Evolutionary conservation across 768 basidiomycete genomes (phyloP), one percentile per base, ranked within the genome.

Genomic region (Chiua virens): DNA sequence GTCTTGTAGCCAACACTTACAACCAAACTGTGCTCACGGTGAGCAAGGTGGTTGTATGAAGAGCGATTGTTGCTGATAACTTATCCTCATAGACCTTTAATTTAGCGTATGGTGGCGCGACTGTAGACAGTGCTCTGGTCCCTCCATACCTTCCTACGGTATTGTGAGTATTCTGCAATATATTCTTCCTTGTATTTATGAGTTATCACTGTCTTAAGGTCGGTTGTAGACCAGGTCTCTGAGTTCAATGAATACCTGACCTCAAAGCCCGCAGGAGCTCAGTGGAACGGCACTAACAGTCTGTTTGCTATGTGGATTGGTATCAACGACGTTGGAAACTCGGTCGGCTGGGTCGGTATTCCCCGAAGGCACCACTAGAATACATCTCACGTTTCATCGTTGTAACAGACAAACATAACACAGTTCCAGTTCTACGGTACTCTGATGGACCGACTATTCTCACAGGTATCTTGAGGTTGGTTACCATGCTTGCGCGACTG

Each of bases 301-400:
- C 58, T 87, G 42, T 87, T 88, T 65, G 79, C 79, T 0, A 66
- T 86, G n/a, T 87, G 77, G 76, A 85, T 88, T 50, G 86, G 86
- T 1, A 82, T 87, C 56, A 87, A 87, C 58, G 86, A 87, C 57
- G 76, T 87, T 28, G 50, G 57, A 25, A 52, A 23, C 35, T 60
- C 50, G 8, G 27, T 7, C 10, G 23, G 45, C 42, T 62, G 54
- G 67, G 67, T 64, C 27, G 10, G 52, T 43, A 4, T 48, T 59
- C 51, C 20, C 1, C 28, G 5, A 21, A 8, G 10, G 10, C 10
- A 22, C 6, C 8, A 1, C 1, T 10, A 11, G 41, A 20, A 18
- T n/a, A 1, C 18, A 14, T 21, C 13, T 46, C 36, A 57, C 27
- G 14, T 18, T 38, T 48, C 1, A 7, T 9, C n/a, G 22, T 37